A percentile compares a stretch with the other conserved stretches of the same genome.
Evolutionary conservation across 352 stramenopile species (phyloP).

Genomic region (Achlya hypogyna): DNA sequence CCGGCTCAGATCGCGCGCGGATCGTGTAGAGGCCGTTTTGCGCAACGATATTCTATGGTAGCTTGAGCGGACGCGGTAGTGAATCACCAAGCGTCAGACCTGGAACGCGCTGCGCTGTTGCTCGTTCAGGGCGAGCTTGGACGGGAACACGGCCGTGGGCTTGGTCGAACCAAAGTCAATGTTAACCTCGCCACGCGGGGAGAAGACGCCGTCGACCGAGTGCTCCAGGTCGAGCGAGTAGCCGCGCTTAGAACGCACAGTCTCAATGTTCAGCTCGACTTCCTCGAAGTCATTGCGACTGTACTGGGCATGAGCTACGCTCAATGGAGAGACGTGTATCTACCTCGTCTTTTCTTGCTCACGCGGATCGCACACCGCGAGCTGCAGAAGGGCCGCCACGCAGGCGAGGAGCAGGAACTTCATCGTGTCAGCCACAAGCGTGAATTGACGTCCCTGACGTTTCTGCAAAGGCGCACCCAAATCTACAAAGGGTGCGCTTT

Average conservation of each 20-base stretch:
- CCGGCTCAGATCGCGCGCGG: conserved; percentile 50
- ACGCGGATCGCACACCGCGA: conserved; percentile 3
- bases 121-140: conserved; percentile 14
- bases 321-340: not conserved
- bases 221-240: conserved; percentile 19
- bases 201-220: conserved; percentile 3
- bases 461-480: not conserved
- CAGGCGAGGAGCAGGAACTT: not conserved
- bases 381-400: not conserved
- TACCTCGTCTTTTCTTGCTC: conserved; percentile 10
- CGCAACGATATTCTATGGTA: conserved; percentile 16
- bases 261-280: conserved; percentile 8
- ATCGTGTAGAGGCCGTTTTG: conserved; percentile 55
- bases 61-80: not conserved
- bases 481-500: not conserved
- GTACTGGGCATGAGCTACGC: no score
- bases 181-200: conserved; percentile 13
- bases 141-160: conserved; percentile 10
- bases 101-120: conserved; percentile 11
- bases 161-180: conserved; percentile 18
- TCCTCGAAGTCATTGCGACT: conserved; percentile 15
- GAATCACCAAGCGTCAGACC: not conserved
- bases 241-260: conserved; percentile 13
- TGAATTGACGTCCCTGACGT: conserved; percentile 1
- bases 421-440: not conserved